These are phyloP conservation scores for Candida adriatica DNA, from an alignment of 805 yeast genomes.

Conservation along the genomic window DNA sequence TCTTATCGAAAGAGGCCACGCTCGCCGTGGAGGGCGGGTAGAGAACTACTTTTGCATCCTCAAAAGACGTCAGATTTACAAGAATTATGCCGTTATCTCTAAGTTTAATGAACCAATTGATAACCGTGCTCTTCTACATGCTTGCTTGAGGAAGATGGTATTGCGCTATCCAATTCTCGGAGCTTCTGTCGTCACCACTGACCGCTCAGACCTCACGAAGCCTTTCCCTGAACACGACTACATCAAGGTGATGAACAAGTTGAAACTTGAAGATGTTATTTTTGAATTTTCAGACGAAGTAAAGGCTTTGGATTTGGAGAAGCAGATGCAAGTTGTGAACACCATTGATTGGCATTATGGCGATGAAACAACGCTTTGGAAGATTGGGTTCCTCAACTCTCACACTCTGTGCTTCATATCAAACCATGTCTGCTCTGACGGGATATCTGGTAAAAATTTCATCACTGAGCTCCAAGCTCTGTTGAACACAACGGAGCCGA, in stretches of 20 bases:
- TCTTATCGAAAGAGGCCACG: constrained; percentile 13
- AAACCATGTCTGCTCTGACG: constrained; percentile 20
- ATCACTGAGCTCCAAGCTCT: constrained; percentile 9
- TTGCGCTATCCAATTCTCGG: constrained; percentile 17
- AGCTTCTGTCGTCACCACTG: constrained; percentile 12
- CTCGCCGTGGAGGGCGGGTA: constrained; percentile 17
- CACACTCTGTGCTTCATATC: constrained; percentile 14
- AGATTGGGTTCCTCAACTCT: constrained; percentile 12
- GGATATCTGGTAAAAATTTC: constrained; percentile 12
- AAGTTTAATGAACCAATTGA: constrained; percentile 9
- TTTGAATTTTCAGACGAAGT: constrained; percentile 8
- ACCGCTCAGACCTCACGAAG: constrained; percentile 10
- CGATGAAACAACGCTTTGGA: constrained; percentile 14
- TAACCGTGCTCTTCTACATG: constrained; percentile 5
- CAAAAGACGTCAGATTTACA: constrained; percentile 15
- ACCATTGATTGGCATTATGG: constrained; percentile 12
- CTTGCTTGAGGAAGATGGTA: constrained; percentile 7
- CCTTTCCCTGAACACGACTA: constrained; percentile 16
- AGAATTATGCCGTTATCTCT: constrained; percentile 13
- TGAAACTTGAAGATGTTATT: constrained; percentile 12
- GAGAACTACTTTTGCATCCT: constrained; percentile 19
- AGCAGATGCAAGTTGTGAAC: constrained; percentile 8
- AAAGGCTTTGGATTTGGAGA: constrained; percentile 1
- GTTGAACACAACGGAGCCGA: constrained; percentile 2
- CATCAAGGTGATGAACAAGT: constrained; percentile 11